Evolutionary conservation across 2,329 filamentous ascomycete genomes (phyloP), one percentile per base, ranked within the genome.

Genomic region (Akanthomyces lecanii): DNA sequence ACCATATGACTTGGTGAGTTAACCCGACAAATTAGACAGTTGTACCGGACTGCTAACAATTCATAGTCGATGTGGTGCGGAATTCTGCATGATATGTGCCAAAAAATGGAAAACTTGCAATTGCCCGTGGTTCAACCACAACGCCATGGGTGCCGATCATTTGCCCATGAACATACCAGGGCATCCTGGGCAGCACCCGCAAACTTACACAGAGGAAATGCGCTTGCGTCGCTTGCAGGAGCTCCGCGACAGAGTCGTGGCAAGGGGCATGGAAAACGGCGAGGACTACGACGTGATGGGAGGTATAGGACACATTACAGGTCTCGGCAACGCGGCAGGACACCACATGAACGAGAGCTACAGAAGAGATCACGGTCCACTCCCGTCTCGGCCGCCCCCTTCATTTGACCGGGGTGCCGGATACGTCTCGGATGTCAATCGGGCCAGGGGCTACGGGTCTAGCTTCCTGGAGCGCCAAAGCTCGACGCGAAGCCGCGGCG

Each of bases 31-130:
- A 11, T 48, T 38, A 11, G 11, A n/a, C 8, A 23, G 1, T 42
- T 6, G 14, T 25, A 14, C 23, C 8, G n/a, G 30, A 8, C 63
- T 63, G 51, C 67, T 66, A 65, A 78, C 65, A 68, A 63, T 54
- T 33, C 16, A 30, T 61, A 87, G 88, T 73, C 89, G 87, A 62
- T 96, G 92, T 71, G 88, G 85, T 61, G 90, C 90, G 33, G 85
- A 96, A 69, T 96, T 96, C 71, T 97, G 92, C 76, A 92, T 95
- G 85, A 82, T 91, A 30, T 97, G 92, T 71, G 92, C 90, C 25
- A 72, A 79, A 38, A 89, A 89, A 69, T 96, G 92, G 91, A 94
- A 91, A 76, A 87, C 82, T 1, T 96, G 92, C 71, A 86, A 90
- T 60, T 96, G 92, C 67, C 88, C 90, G 0, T 91, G 87, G 86